Evolutionary conservation across 257 asterid genomes (phyloP), one percentile per base, ranked within the genome.

Genomic region (Euphrasia confusa): DNA sequence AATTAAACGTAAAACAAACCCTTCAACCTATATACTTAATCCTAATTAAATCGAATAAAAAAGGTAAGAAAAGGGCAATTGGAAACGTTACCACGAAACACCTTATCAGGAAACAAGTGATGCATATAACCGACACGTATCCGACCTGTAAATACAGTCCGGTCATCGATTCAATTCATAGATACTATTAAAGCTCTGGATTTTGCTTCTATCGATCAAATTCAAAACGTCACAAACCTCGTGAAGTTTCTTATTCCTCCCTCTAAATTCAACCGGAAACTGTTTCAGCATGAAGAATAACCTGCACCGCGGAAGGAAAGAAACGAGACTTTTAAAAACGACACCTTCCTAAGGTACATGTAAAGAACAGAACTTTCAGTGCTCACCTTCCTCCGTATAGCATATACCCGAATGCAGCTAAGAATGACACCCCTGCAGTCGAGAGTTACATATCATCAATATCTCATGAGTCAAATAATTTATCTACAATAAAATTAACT

Each of bases 111-210:
- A 91, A 91, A 74, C 96, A 91, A 66, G 85, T 77, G 80, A 88
- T 88, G 77, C 96, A 91, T 78, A 88, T 86, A 30, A 89, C 95
- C 3, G 98, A 88, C 72, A 91, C 98, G 37, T 87, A 91, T 79
- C 98, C 96, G 60, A 91, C 98, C 98, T 90, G 91, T 45, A 70
- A 44, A 66, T 18, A 6, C 47, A 28, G 27, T 59, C 53, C 40
- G 53, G 68, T 68, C 56, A 80, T 54, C 21, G 50, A 49, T 49
- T 49, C 10, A 14, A 50, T 7, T 15, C 18, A 48, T n/a, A 48
- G 18, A 48, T 3, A 21, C 24, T 21, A 7, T 0, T 35, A 42
- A 42, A 10, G 5, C 14, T 4, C 4, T 9, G 1, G 49, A 2
- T 42, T 12, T 42, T 42, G 49, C 12, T 42, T 12, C 49, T 42